Base-by-base conservation (phyloP, 495 filamentous ascomycete genomes). In the Geopyxis carbonaria region DNA sequence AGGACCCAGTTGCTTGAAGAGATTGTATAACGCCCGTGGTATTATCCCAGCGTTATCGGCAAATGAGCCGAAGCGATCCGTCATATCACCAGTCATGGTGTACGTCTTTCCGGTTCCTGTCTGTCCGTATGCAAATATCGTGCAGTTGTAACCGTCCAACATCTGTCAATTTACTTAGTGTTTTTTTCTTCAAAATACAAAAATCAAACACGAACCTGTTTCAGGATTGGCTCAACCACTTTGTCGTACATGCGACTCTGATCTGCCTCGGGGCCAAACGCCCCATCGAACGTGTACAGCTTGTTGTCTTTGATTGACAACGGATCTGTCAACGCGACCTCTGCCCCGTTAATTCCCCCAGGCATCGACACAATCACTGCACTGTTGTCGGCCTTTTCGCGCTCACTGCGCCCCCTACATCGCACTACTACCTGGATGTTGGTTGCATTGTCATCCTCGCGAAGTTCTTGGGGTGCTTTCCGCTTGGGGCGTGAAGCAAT, bases 11-110 rank as follows among this genome's bases (percentile, higher is more conserved):
- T 81, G 85, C 46, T 67, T 64, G 55, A 95, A 97, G 0, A 97
- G 63, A 0, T 80, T 73, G 44, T 93, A 78, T 6, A 97, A 63
- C 0, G 78, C 82, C 16, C 89, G 75, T 2, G 89, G 89, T 42
- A 95, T 87, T 43, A 97, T 94, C 34, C 89, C 89, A 10, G 89
- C 89, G 20, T 76, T 76, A 40, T 94, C 89, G 2, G 86, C 82
- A 13, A 93, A 66, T 32, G 91, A 71, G 2, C 83, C 83, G 31
- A 84, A 63, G 1, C 75, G 81, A 45, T 89, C 78, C 7, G 68
- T 78, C 78, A 97, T 93, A 53, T 97, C 86, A 23, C 89, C 89
- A 2, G 91, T 92, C 89, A 97, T 97, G 2, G 89, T 97, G 57
- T 97, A 97, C 22, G 89, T 97, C 60, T 97, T 97, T 38, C 89